These are phyloP conservation scores for Pseudopithomyces maydicus DNA, from an alignment of 2,329 filamentous ascomycete genomes.

Conservation along the genomic window DNA sequence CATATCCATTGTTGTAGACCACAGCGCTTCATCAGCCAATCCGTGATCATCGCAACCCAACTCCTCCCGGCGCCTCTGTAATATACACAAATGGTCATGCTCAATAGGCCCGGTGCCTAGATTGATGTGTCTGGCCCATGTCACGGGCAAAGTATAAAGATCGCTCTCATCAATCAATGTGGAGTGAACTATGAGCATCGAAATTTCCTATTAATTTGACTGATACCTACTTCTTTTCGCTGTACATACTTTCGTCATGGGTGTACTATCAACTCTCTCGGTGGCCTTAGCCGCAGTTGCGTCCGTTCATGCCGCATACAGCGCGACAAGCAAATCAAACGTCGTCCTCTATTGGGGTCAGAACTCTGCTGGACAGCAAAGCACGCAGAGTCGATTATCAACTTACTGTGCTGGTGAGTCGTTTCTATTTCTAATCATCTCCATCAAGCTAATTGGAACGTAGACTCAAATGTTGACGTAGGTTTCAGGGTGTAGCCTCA, in stretches of 20 bases:
- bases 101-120: neutral
- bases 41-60: neutral
- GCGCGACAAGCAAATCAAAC: slow-evolving; percentile 47
- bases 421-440: neutral
- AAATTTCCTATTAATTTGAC: neutral
- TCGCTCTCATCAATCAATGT: neutral
- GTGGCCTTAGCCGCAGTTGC: neutral
- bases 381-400: slow-evolving; percentile 19
- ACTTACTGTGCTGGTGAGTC: slow-evolving; percentile 19
- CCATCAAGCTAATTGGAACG: slow-evolving; percentile 56
- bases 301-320: slow-evolving; percentile 23
- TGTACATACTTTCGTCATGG: slow-evolving; percentile 12
- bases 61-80: neutral
- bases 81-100: neutral
- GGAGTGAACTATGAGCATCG: neutral
- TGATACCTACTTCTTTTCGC: neutral
- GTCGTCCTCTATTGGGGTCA: slow-evolving; percentile 71
- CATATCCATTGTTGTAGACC: neutral
- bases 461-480: slow-evolving; percentile 53
- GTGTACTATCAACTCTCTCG: slow-evolving; percentile 5
- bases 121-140: no score
- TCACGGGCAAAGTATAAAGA: slow-evolving; percentile 4
- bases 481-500: neutral
- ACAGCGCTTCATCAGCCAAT: neutral
- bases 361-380: slow-evolving; percentile 26